These are phyloP conservation scores for Ophiostoma piceae DNA, from an alignment of 2,329 filamentous ascomycete species.

Conservation along the genomic window DNA sequence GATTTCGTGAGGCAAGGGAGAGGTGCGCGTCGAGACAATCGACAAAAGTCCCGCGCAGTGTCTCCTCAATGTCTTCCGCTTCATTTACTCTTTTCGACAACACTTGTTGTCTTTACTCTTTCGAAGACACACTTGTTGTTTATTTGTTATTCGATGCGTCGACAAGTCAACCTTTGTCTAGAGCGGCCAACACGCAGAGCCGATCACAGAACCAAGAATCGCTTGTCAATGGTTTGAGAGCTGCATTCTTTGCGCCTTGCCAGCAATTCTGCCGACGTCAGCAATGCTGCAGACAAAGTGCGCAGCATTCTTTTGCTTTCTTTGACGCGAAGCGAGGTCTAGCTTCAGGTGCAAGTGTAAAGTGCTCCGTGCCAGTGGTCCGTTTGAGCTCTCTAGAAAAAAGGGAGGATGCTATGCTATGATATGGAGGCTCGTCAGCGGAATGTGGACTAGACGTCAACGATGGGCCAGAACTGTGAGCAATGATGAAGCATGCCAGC, in stretches of 20 bases:
- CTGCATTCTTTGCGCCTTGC: neutral
- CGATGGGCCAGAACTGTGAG: neutral
- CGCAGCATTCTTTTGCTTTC: neutral
- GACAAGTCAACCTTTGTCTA: neutral
- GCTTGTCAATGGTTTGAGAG: neutral
- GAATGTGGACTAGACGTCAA: neutral
- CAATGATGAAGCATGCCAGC: neutral
- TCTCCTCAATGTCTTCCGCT: neutral
- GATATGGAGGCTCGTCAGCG: neutral
- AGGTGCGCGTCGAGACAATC: neutral
- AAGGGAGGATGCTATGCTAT: too few relatives aligned
- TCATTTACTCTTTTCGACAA: neutral
- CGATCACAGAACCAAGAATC: neutral
- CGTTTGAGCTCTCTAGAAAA: too few relatives aligned
- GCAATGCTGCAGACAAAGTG: slow-evolving; percentile 1
- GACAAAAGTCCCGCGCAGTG: slow-evolving; percentile 1
- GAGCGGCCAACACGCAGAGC: too few relatives aligned
- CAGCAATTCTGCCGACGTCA: neutral
- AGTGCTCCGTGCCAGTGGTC: neutral
- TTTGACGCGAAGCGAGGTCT: neutral
- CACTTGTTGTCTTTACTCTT: neutral
- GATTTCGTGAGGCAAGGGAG: neutral
- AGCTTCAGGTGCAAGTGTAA: neutral
- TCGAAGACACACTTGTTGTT: too few relatives aligned
- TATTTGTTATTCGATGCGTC: neutral